Percentiles rank a stretch among this genome's conserved stretches.
Conservation (phyloP, 176 grass and related monocot genomes). For the Oryza nivara region DNA sequence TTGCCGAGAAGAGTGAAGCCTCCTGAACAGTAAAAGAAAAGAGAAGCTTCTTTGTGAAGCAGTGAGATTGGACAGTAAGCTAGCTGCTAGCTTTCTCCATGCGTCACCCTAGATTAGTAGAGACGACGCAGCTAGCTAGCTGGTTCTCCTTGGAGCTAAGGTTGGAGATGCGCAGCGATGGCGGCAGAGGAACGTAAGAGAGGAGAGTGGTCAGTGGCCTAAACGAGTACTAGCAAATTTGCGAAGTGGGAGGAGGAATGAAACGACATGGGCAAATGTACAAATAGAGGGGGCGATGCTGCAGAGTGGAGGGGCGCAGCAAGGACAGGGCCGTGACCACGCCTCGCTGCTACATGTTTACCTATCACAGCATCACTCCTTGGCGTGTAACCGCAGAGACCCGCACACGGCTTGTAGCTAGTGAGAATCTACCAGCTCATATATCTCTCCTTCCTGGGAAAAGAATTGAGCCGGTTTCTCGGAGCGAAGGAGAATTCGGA, state of each 20-base stretch:
- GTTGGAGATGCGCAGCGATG: slow-evolving; percentile 16
- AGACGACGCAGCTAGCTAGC: slow-evolving; percentile 6
- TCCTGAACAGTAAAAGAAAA: slow-evolving; percentile 7
- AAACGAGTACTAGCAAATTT: background rate
- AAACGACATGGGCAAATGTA: slow-evolving; percentile 43
- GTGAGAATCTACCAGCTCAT: background rate
- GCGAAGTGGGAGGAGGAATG: slow-evolving; percentile 30
- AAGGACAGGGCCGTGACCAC: slow-evolving; percentile 36
- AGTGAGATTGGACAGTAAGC: slow-evolving; percentile 22
- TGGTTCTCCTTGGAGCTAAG: slow-evolving; percentile 13
- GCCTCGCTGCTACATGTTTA: slow-evolving; percentile 22
- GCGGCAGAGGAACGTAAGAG: background rate
- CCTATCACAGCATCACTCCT: background rate
- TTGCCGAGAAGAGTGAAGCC: slow-evolving; percentile 26
- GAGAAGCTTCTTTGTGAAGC: background rate
- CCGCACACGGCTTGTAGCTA: background rate
- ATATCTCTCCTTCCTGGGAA: background rate
- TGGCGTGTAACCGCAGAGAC: background rate
- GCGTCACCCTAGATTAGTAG: background rate
- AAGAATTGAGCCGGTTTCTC: background rate
- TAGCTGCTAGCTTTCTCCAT: slow-evolving; percentile 14
- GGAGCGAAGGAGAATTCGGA: background rate
- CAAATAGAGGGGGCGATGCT: slow-evolving; percentile 29
- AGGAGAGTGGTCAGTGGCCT: slow-evolving; percentile 24
- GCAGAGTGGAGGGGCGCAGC: slow-evolving; percentile 41